Conservation (phyloP, 108 stramenopile species). For the Mediolabrus comicus region DNA sequence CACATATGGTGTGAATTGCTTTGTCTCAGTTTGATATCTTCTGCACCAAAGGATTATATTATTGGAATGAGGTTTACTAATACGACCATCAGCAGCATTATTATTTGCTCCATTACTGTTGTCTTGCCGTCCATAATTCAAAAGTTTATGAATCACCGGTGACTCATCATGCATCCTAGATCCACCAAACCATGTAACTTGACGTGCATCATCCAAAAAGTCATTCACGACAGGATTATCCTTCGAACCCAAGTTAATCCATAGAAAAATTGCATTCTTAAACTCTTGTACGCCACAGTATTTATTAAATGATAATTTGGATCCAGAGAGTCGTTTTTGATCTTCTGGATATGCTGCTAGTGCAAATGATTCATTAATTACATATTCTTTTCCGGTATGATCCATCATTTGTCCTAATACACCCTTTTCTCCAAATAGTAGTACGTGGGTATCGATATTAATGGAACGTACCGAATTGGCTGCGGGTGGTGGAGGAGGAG, state of each 20-base stretch:
- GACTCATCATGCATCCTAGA: conserved; percentile 66
- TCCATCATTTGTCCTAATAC: conserved; percentile 55
- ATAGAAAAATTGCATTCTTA: conserved; percentile 65
- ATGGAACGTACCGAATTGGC: conserved; percentile 60
- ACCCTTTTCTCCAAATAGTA: conserved; percentile 36
- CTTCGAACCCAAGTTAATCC: conserved; percentile 62
- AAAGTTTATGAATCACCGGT: conserved; percentile 56
- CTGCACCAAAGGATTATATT: conserved; percentile 77
- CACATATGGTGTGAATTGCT: conserved; percentile 41
- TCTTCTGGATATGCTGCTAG: conserved; percentile 27
- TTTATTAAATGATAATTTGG: conserved; percentile 78
- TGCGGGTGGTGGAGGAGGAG: conserved; percentile 5
- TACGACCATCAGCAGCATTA: too few species aligned
- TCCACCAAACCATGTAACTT: conserved; percentile 83
- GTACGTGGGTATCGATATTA: conserved; percentile 29
- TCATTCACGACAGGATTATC: conserved; percentile 50
- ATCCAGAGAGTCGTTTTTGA: conserved; percentile 27
- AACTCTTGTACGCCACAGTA: conserved; percentile 82
- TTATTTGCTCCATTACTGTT: too few species aligned
- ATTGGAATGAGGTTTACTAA: background rate
- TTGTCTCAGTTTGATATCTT: conserved; percentile 37
- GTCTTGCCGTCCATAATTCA: conserved; percentile 42
- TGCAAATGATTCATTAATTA: conserved; percentile 49
- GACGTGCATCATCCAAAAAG: conserved; percentile 50
- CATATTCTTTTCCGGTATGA: conserved; percentile 61